Evolutionary conservation across 2,329 filamentous ascomycete species (phyloP).

Genomic region (Pseudopithomyces chartarum): DNA sequence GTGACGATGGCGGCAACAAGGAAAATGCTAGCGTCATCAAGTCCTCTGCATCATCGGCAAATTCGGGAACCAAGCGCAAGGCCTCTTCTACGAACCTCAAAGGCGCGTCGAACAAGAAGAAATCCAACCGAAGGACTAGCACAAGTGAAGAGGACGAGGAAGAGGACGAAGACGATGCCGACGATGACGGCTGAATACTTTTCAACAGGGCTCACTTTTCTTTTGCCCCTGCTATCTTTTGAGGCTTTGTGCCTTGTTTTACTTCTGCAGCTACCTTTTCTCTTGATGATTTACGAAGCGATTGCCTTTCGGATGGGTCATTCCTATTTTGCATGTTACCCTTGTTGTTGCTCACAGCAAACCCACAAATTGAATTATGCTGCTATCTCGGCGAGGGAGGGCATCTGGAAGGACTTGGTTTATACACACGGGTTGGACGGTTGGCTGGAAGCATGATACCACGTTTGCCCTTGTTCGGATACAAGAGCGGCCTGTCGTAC

Average conservation of each 20-base stretch:
- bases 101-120: slow-evolving; percentile 53
- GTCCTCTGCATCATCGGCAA: slow-evolving; percentile 21
- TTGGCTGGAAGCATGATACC: slow-evolving; percentile 24
- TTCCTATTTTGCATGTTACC: slow-evolving; percentile 35
- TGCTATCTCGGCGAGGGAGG: slow-evolving; percentile 29
- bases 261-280: slow-evolving; percentile 28
- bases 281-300: slow-evolving; percentile 47
- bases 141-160: slow-evolving; percentile 59
- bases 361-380: slow-evolving; percentile 36
- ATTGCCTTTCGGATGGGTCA: slow-evolving; percentile 38
- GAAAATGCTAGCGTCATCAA: slow-evolving; percentile 43
- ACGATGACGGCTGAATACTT: slow-evolving; percentile 49
- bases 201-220: slow-evolving; percentile 1
- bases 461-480: not conserved
- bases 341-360: slow-evolving; percentile 29
- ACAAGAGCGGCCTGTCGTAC: slow-evolving; percentile 9
- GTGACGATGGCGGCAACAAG: slow-evolving; percentile 44
- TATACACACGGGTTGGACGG: slow-evolving; percentile 27
- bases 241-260: slow-evolving; percentile 26
- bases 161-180: slow-evolving; percentile 57
- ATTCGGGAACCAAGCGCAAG: slow-evolving; percentile 37
- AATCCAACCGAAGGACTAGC: slow-evolving; percentile 50
- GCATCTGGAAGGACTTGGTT: slow-evolving; percentile 21
- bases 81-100: slow-evolving; percentile 37
- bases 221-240: slow-evolving; percentile 15